Base-by-base conservation (phyloP, 768 basidiomycete genomes). In the Asterophora parasitica region DNA sequence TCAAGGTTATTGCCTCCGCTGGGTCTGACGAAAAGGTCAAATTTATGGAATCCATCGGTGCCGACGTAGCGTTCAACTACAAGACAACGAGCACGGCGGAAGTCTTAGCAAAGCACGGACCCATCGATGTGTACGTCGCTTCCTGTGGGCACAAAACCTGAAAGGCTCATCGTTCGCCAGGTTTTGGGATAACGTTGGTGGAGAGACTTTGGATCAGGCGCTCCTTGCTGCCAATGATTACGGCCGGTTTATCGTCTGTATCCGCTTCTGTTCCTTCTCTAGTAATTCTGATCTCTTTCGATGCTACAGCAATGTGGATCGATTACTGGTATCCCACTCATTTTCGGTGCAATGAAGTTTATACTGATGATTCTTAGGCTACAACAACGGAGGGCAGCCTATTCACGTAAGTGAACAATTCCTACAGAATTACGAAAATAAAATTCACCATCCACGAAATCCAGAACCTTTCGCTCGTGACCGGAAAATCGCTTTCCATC, bases 1-100 rank as follows among this genome's bases (percentile, higher is more conserved):
- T 74, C 17, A 83, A 81, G 55, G 86, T 88, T 32, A 83, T 90
- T 41, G 82, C 77, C 0, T 84, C 81, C 0, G 81, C 83, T 0
- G 84, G 88, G 1, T 77, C 78, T 0, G 83, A 88, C n/a, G 81
- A 84, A 43, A 88, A 90, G 62, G 82, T 88, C 6, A 60, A 69
- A 4, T 84, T 76, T 57, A 63, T 84, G 63, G 73, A 72, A 41
- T 71, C 73, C 2, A 54, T 85, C n/a, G 86, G 84, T 0, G 78
- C 79, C 0, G 85, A 89, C 54, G 74, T 83, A 5, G 79, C 73
- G 0, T 87, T 86, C 68, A 86, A 88, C 61, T 88, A 85, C 66
- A 85, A 89, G 71, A 85, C 74, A 0, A 68, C 68, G 0, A 66
- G 68, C 39, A 79, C 77, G 0, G 56, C 56, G 1, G 76, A 82